Evolutionary conservation across 2,329 filamentous ascomycete species (phyloP).

Genomic region (Ceratocystis lukuohia): DNA sequence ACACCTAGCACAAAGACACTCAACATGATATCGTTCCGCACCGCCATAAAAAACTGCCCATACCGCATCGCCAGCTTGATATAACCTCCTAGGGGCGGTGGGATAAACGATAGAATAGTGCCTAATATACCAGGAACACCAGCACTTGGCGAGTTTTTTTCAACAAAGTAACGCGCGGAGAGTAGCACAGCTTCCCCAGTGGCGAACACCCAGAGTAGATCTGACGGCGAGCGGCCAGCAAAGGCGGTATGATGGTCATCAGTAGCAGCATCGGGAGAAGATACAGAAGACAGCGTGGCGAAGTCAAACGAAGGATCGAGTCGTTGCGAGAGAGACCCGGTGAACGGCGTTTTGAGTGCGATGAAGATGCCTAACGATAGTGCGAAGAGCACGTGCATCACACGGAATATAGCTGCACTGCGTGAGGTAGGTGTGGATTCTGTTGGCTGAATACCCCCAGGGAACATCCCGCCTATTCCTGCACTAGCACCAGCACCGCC

Average conservation of each 20-base stretch:
- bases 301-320: conserved; percentile 26
- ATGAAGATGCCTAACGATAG: conserved; percentile 59
- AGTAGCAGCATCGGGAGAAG: conserved; percentile 24
- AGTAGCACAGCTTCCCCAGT: conserved; percentile 62
- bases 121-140: conserved; percentile 36
- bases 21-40: conserved; percentile 60
- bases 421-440: conserved; percentile 26
- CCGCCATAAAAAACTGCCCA: conserved; percentile 55
- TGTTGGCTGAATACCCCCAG: conserved; percentile 30
- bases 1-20: conserved; percentile 62
- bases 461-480: conserved; percentile 31
- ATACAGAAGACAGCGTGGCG: conserved; percentile 22
- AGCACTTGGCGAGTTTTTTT: conserved; percentile 39
- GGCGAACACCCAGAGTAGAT: conserved; percentile 66
- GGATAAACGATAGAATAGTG: conserved; percentile 51
- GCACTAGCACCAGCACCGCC: conserved; percentile 26
- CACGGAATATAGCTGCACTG: conserved; percentile 46
- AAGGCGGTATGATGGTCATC: conserved; percentile 10
- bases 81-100: conserved; percentile 49
- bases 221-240: conserved; percentile 25
- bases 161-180: conserved; percentile 53
- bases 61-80: conserved; percentile 50
- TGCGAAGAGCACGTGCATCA: conserved; percentile 61
- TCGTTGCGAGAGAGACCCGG: conserved; percentile 49
- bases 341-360: conserved; percentile 52